Evolutionary conservation across 768 basidiomycete genomes (phyloP).

Genomic region (Termitomyces sp.): DNA sequence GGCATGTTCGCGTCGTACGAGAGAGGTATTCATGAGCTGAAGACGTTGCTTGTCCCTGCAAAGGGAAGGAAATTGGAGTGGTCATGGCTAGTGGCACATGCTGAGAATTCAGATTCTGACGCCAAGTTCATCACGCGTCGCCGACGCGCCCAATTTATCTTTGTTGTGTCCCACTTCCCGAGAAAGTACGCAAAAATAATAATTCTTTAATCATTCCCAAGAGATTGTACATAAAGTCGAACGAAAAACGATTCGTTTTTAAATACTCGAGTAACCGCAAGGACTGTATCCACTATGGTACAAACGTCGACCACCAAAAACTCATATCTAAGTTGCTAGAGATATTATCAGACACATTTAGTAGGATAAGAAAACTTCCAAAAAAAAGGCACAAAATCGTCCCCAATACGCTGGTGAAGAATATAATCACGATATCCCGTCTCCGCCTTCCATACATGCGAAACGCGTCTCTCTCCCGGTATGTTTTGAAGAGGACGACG

Average conservation of each 20-base stretch:
- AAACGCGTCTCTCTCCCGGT: conserved; percentile 4
- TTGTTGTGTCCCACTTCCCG: not conserved
- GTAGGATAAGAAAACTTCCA: conserved; percentile 9
- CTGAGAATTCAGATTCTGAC: not conserved
- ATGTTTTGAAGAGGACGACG: not conserved
- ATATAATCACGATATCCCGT: conserved; percentile 11
- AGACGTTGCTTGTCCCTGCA: conserved; percentile 40
- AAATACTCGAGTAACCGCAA: conserved; percentile 1
- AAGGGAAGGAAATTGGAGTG: conserved; percentile 29
- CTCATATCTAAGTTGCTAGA: conserved; percentile 10
- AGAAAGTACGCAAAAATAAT: not conserved
- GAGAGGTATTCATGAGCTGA: conserved; percentile 41
- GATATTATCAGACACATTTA: conserved; percentile 16
- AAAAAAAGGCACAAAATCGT: conserved; percentile 14
- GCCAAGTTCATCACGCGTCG: conserved; percentile 4
- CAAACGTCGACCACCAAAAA: conserved; percentile 10
- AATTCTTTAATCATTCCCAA: conserved; percentile 2
- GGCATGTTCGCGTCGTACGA: conserved; percentile 18
- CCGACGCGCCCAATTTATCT: conserved; percentile 8
- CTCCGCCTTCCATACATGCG: conserved; percentile 4
- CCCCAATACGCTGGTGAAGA: conserved; percentile 12
- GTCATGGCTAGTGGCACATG: conserved; percentile 9
- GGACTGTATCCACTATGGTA: conserved; percentile 16
- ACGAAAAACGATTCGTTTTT: not conserved
- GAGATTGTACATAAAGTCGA: conserved; percentile 5